These are phyloP conservation scores for Syzygium aqueum DNA, from an alignment of 345 rosid species.

Conservation along the genomic window DNA sequence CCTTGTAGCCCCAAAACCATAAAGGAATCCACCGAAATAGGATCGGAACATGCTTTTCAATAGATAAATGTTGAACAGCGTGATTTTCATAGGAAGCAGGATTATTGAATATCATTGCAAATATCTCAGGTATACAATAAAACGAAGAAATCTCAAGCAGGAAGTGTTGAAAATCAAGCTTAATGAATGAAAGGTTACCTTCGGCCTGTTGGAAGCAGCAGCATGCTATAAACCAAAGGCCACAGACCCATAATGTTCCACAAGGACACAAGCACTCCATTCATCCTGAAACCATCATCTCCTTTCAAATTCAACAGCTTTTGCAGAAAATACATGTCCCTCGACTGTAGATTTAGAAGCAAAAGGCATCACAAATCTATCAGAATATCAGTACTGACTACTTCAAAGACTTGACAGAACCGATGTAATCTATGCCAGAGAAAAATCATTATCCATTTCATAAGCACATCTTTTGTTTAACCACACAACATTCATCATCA, in stretches of 20 bases:
- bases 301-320: slow-evolving; percentile 72
- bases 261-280: slow-evolving; percentile 63
- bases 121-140: background rate
- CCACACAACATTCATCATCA: background rate
- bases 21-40: background rate
- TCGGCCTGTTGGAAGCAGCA: slow-evolving; percentile 70
- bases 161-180: background rate
- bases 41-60: background rate
- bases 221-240: slow-evolving; percentile 76
- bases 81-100: background rate
- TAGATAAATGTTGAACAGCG: background rate
- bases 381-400: background rate
- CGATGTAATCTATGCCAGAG: fast-evolving
- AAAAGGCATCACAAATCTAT: background rate
- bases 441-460: background rate
- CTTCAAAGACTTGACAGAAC: background rate
- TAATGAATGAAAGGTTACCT: slow-evolving; percentile 34
- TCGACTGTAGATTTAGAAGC: slow-evolving; percentile 37
- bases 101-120: background rate
- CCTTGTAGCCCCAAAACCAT: background rate
- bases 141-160: background rate
- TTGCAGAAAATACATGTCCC: slow-evolving; percentile 71
- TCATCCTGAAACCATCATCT: slow-evolving; percentile 87
- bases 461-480: background rate
- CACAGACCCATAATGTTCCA: slow-evolving; percentile 93